A percentile compares a stretch with the other conserved stretches of the same genome.
These are phyloP conservation scores for Knoxdaviesia capensis DNA, from an alignment of 2,329 filamentous ascomycete genomes.

Conservation along the genomic window DNA sequence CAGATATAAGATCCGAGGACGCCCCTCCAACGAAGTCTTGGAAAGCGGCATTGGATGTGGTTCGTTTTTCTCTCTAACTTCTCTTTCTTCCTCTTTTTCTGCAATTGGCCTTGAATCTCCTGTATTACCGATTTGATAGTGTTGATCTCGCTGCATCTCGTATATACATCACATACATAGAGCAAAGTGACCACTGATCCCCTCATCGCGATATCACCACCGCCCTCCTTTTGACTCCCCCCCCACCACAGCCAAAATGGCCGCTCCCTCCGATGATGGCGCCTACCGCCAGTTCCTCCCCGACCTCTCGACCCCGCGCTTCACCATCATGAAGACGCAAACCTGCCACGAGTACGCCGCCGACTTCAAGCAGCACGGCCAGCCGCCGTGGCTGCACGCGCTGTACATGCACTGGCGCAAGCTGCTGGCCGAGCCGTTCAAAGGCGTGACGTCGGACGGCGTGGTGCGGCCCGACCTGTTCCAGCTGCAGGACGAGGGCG, in stretches of 20 bases:
- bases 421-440: constrained; percentile 44
- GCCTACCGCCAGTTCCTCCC: constrained; percentile 21
- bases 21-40: too few relatives aligned
- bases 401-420: constrained; percentile 38
- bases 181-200: too few relatives aligned
- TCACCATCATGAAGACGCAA: constrained; percentile 41
- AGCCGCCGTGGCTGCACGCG: constrained; percentile 46
- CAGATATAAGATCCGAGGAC: too few relatives aligned
- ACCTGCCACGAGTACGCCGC: constrained; percentile 41
- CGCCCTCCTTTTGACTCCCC: too few relatives aligned
- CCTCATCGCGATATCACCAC: too few relatives aligned
- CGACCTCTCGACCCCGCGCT: constrained; percentile 38
- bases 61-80: neutral
- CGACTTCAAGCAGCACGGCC: constrained; percentile 34
- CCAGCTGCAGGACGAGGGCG: constrained; percentile 38
- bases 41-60: too few relatives aligned
- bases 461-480: constrained; percentile 32
- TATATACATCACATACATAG: too few relatives aligned
- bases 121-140: too few relatives aligned
- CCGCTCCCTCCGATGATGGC: neutral
- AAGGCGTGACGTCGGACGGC: constrained; percentile 51
- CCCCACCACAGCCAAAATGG: too few relatives aligned
- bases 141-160: too few relatives aligned
- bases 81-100: neutral
- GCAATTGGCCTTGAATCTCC: neutral